Conservation (phyloP, 805 yeast species). For the Candida broadrunensis region DNA sequence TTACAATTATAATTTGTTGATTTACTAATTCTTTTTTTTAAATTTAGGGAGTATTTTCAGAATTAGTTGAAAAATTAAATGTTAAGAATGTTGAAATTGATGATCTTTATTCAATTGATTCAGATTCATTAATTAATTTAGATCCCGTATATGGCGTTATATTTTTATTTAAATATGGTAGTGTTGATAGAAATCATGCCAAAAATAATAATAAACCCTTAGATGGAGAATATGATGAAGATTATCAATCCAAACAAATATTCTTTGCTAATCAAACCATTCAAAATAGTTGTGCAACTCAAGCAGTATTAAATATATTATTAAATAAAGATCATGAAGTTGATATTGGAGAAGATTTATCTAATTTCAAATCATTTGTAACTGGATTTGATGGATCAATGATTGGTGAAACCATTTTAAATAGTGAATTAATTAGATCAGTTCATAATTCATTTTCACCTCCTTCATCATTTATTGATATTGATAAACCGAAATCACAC, state of each 20-base stretch:
- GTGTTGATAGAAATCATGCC: conserved; percentile 31
- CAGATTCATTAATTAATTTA: conserved; percentile 30
- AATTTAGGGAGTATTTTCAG: conserved; percentile 56
- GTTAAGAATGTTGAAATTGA: conserved; percentile 54
- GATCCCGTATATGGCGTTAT: conserved; percentile 56
- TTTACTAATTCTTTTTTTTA: background rate
- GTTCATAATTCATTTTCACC: conserved; percentile 62
- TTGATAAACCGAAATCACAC: conserved; percentile 22
- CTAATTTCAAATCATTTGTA: conserved; percentile 48
- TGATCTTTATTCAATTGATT: conserved; percentile 54
- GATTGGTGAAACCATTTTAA: conserved; percentile 60
- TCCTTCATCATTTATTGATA: conserved; percentile 51
- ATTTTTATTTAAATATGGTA: conserved; percentile 59
- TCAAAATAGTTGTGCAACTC: conserved; percentile 74
- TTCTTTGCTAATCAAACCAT: conserved; percentile 65
- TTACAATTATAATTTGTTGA: background rate
- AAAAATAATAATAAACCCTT: conserved; percentile 30
- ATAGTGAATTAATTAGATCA: conserved; percentile 52
- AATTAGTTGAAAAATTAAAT: conserved; percentile 54
- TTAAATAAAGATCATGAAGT: conserved; percentile 32
- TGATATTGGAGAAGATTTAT: conserved; percentile 48
- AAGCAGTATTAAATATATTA: conserved; percentile 59
- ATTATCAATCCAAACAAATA: conserved; percentile 32
- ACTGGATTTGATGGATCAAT: conserved; percentile 52
- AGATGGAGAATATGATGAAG: conserved; percentile 42